Percentiles rank a stretch among this genome's conserved stretches.
Conservation (phyloP, 306 rosid genomes). For the Canavalia ensiformis region DNA sequence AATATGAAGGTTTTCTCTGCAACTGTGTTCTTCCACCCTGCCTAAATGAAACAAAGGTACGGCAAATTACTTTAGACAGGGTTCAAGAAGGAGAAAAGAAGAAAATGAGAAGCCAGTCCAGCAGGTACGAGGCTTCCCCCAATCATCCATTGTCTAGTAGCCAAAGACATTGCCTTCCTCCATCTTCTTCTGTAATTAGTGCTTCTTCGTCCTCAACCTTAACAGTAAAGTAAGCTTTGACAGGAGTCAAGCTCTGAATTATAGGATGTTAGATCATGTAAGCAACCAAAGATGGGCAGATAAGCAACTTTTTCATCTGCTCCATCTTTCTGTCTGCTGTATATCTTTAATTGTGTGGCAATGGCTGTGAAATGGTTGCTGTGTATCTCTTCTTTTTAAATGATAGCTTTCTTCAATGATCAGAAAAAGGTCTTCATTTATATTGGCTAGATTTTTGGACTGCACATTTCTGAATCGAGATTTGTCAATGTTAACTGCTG, state of each 20-base stretch:
- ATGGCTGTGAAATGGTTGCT: conserved; percentile 44
- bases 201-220: conserved; percentile 62
- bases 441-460: background rate
- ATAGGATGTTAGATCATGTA: conserved; percentile 54
- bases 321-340: conserved; percentile 39
- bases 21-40: conserved; percentile 96
- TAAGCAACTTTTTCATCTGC: conserved; percentile 43
- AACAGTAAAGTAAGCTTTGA: conserved; percentile 66
- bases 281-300: conserved; percentile 47
- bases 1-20: conserved; percentile 79
- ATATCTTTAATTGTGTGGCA: conserved; percentile 17
- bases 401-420: conserved; percentile 26
- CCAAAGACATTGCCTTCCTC: conserved; percentile 66
- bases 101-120: conserved; percentile 74
- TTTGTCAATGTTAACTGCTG: background rate
- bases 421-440: conserved; percentile 23
- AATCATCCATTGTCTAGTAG: conserved; percentile 49
- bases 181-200: conserved; percentile 67
- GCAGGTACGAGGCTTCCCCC: conserved; percentile 56
- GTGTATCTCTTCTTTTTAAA: conserved; percentile 49
- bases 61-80: conserved; percentile 55
- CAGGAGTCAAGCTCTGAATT: conserved; percentile 33
- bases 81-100: conserved; percentile 64
- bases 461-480: background rate
- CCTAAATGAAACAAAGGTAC: conserved; percentile 74